Evolutionary conservation across 306 rosid species (phyloP), one percentile per base, ranked within the genome.

Genomic region (Senna tora): DNA sequence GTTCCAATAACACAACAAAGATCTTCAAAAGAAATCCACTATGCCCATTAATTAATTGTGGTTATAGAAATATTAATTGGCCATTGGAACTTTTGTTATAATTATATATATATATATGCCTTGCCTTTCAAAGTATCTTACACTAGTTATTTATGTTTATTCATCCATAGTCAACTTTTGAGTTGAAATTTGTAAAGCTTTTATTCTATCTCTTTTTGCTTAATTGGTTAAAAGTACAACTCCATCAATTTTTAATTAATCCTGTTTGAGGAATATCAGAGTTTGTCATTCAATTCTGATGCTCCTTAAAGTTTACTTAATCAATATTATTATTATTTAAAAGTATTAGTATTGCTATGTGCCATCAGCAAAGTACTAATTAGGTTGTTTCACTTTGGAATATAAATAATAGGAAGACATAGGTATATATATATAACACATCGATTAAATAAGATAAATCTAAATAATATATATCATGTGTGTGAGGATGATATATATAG

Each of bases 1-100:
- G 58, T 65, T 55, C 20, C 47, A 41, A 58, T 36, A 22, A 22
- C 47, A 51, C 69, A 58, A 78, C 83, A 75, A 75, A 75, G 70
- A 75, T 82, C 67, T 64, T 41, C 49, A 25, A 21, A 46, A 67
- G 47, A 66, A 54, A 53, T 28, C 72, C 60, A 49, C 70, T 33
- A 22, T 34, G 58, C 39, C 65, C 10, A 58, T 57, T 53, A 65
- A 25, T 57, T 32, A 6, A n/a, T n/a, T n/a, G n/a, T n/a, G n/a
- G n/a, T n/a, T n/a, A n/a, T n/a, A n/a, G n/a, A n/a, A n/a, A 25
- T 25, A 25, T 25, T 25, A 64, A 15, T 10, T 9, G 17, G 30
- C 43, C 30, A 25, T 25, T 51, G 49, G 21, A 47, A 57, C 64
- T 57, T 33, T 30, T 3, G 21, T 57, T 32, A 42, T 42, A 25